These are phyloP conservation scores for Coniochaeta ligniaria DNA, from an alignment of 2,329 filamentous ascomycete species.

Conservation along the genomic window DNA sequence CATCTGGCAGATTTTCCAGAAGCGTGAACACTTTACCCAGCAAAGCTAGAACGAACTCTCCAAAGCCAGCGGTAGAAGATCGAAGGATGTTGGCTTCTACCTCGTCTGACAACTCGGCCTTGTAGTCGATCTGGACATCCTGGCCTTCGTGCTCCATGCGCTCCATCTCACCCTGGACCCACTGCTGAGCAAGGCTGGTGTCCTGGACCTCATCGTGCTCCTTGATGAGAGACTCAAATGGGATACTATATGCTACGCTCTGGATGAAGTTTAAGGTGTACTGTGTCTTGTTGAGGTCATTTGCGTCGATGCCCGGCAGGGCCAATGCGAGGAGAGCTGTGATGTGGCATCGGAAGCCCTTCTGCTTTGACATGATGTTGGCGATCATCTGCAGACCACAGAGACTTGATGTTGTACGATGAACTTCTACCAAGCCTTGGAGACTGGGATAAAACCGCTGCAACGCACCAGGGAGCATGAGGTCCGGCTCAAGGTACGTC, in stretches of 20 bases:
- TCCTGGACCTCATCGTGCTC: slow-evolving; percentile 62
- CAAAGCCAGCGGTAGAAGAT: slow-evolving; percentile 89
- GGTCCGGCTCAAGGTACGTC: slow-evolving; percentile 81
- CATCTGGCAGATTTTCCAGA: slow-evolving; percentile 89
- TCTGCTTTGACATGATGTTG: slow-evolving; percentile 83
- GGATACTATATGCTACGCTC: slow-evolving; percentile 91
- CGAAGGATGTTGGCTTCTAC: slow-evolving; percentile 83
- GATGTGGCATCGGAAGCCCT: slow-evolving; percentile 94
- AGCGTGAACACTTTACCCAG: slow-evolving; percentile 93
- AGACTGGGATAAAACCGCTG: slow-evolving; percentile 96
- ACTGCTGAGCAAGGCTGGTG: slow-evolving; percentile 75
- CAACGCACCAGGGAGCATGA: slow-evolving; percentile 86
- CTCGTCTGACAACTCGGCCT: slow-evolving; percentile 71
- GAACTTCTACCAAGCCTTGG: slow-evolving; percentile 93
- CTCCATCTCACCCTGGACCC: slow-evolving; percentile 92
- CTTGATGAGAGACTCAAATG: slow-evolving; percentile 74
- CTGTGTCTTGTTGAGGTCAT: slow-evolving; percentile 93
- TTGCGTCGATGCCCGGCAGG: slow-evolving; percentile 92
- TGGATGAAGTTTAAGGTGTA: slow-evolving; percentile 94
- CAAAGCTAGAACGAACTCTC: slow-evolving; percentile 86
- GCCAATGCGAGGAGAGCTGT: slow-evolving; percentile 90
- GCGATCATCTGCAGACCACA: slow-evolving; percentile 88
- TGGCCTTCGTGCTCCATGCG: slow-evolving; percentile 85
- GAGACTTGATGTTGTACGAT: slow-evolving; percentile 89
- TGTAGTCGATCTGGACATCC: slow-evolving; percentile 79